phyloP scores from a whole-genome alignment of 768 basidiomycete species.

The Sporobolomyces phaffii region DNA sequence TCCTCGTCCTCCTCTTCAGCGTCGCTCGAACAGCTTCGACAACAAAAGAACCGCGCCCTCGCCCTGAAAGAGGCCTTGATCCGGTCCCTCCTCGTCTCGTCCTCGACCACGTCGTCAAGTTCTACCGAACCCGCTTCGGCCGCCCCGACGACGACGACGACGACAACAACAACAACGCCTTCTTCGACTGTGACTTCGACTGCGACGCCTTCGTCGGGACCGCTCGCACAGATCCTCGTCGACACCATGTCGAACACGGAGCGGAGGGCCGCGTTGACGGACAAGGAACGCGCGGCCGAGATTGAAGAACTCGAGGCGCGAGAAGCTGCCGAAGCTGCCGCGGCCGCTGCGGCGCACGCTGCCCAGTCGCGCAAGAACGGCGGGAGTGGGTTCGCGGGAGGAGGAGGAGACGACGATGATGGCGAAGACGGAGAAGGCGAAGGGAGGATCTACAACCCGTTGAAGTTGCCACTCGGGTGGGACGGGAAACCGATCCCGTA shows the following conservation, averaged over 20 bases:
- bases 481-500: conserved; percentile 99
- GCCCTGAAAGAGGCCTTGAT: conserved; percentile 37
- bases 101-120: conserved; percentile 26
- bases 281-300: conserved; percentile 78
- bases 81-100: conserved; percentile 55
- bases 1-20: too few relatives aligned
- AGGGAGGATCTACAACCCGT: conserved; percentile 93
- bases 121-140: background rate
- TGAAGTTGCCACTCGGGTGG: conserved; percentile 94
- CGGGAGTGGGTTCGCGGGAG: too few relatives aligned
- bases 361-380: background rate
- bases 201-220: conserved; percentile 23
- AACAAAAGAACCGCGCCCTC: conserved; percentile 35
- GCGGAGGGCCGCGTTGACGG: conserved; percentile 89
- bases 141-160: too few relatives aligned
- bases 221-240: conserved; percentile 62
- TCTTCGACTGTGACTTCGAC: too few relatives aligned
- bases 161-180: background rate
- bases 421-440: conserved; percentile 72
- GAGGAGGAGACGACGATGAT: conserved; percentile 51
- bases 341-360: conserved; percentile 37
- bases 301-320: conserved; percentile 60
- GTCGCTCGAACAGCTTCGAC: conserved; percentile 32
- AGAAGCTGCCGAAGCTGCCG: conserved; percentile 43
- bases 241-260: conserved; percentile 97